Conservation (phyloP, 768 basidiomycete genomes). For the Amanita rubescens region DNA sequence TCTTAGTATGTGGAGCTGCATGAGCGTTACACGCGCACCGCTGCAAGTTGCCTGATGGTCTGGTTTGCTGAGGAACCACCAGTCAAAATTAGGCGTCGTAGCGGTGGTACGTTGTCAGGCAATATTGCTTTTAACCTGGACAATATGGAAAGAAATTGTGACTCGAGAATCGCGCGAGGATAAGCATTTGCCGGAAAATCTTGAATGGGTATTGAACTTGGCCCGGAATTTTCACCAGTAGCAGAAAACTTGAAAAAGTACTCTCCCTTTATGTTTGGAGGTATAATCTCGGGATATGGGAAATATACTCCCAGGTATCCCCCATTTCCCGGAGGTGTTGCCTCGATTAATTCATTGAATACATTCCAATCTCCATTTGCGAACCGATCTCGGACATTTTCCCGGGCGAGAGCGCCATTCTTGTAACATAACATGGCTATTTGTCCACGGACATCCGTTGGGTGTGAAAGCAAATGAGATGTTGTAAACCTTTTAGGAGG, state of each 20-base stretch:
- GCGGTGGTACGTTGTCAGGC: conserved; percentile 42
- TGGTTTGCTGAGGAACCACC: conserved; percentile 75
- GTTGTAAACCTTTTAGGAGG: conserved; percentile 67
- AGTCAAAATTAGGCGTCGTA: conserved; percentile 66
- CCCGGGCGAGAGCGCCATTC: conserved; percentile 77
- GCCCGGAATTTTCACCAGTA: conserved; percentile 4
- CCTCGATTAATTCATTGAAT: conserved; percentile 62
- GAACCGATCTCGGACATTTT: conserved; percentile 64
- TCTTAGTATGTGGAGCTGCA: background rate
- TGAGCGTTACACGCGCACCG: conserved; percentile 25
- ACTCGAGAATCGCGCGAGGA: conserved; percentile 74
- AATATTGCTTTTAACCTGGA: conserved; percentile 65
- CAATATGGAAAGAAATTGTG: conserved; percentile 77
- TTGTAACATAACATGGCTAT: conserved; percentile 94
- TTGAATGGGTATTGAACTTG: conserved; percentile 22
- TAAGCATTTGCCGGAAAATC: conserved; percentile 41
- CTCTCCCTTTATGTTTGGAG: conserved; percentile 66
- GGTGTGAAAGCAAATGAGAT: conserved; percentile 69
- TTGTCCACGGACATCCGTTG: conserved; percentile 50
- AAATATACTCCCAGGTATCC: conserved; percentile 72
- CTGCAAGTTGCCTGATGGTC: conserved; percentile 65
- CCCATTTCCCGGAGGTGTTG: conserved; percentile 46
- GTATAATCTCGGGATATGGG: conserved; percentile 83
- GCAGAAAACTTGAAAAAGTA: conserved; percentile 42
- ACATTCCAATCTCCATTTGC: conserved; percentile 53